phyloP scores from a whole-genome alignment of 768 basidiomycete genomes.

The Tulasnella sp. region DNA sequence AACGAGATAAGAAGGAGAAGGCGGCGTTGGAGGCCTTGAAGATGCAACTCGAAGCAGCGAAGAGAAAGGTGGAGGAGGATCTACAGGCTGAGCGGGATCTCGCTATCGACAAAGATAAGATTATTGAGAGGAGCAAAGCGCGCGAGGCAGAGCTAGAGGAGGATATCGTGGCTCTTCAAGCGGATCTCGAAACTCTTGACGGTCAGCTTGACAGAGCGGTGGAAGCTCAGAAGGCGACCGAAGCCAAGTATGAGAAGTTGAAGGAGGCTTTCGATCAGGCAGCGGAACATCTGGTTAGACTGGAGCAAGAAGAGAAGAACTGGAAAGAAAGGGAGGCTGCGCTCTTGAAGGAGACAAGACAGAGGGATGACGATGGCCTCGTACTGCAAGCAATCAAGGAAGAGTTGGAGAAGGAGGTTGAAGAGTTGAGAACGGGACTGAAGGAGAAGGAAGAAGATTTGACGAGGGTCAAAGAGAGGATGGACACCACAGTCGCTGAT shows the following conservation, averaged over 20 bases:
- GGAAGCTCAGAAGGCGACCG: slow-evolving; percentile 61
- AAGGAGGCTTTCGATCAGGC: slow-evolving; percentile 68
- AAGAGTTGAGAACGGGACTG: slow-evolving; percentile 56
- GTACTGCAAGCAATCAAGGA: slow-evolving; percentile 45
- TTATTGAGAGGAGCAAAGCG: slow-evolving; percentile 71
- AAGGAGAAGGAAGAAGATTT: slow-evolving; percentile 72
- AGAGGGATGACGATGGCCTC: slow-evolving; percentile 47
- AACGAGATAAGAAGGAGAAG: slow-evolving; percentile 71
- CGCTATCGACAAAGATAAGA: slow-evolving; percentile 66
- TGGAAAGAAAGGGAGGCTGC: slow-evolving; percentile 55
- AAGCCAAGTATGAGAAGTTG: slow-evolving; percentile 62
- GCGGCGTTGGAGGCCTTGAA: slow-evolving; percentile 66
- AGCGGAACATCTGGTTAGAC: slow-evolving; percentile 67
- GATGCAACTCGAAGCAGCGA: slow-evolving; percentile 73
- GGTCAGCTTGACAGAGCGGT: slow-evolving; percentile 74
- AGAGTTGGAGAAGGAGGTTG: slow-evolving; percentile 48
- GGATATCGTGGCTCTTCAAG: slow-evolving; percentile 63
- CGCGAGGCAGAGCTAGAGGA: slow-evolving; percentile 79
- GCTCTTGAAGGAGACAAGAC: slow-evolving; percentile 42
- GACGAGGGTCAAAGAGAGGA: slow-evolving; percentile 55
- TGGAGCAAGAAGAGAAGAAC: slow-evolving; percentile 63
- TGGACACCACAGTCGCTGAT: slow-evolving; percentile 49
- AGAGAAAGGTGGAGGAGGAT: slow-evolving; percentile 65
- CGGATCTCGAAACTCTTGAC: slow-evolving; percentile 72
- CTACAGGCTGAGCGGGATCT: slow-evolving; percentile 72